Evolutionary conservation across 345 rosid species (phyloP), one percentile per base, ranked within the genome.

Genomic region (Gossypium longicalyx): DNA sequence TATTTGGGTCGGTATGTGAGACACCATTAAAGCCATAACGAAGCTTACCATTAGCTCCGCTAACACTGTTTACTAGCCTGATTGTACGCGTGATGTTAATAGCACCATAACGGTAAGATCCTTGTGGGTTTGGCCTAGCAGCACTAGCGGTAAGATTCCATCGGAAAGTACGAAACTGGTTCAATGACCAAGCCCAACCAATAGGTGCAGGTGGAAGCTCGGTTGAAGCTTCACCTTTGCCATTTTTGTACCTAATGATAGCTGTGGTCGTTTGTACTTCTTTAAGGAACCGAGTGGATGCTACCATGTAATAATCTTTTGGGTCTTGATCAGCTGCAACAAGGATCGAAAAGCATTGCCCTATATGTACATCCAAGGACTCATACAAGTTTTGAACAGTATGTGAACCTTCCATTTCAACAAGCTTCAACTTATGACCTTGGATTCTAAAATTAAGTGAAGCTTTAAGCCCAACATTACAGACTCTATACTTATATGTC

Each of bases 91-190:
- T 85, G 79, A 89, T 83, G 82, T 86, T 84, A 77, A 90, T 87
- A 47, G 74, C 77, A 71, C 91, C 96, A 12, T 90, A 90, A 66
- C 85, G 96, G 86, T 86, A 90, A 2, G 96, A 90, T 47, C 96
- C 96, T 57, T 90, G 96, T 47, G 96, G 96, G 75, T 90, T 90
- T n/a, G 96, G 96, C 82, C 96, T 87, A 23, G 93, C 95, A 1
- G 95, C 93, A 54, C 88, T 85, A 58, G 95, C 86, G 3, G 96
- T 90, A 70, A 90, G 83, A 81, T 91, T 91, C 93, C 96, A 91
- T 56, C 96, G 79, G 81, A 87, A 87, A 54, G 96, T 77, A 10
- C 93, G 85, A 81, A 90, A 89, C 70, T 90, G 96, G 72, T 90
- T 89, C 70, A 89, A 77, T 0, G 96, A 90, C 93, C 91, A 90